These are phyloP conservation scores for Echites panduratus DNA, from an alignment of 257 asterid genomes.

Conservation along the genomic window DNA sequence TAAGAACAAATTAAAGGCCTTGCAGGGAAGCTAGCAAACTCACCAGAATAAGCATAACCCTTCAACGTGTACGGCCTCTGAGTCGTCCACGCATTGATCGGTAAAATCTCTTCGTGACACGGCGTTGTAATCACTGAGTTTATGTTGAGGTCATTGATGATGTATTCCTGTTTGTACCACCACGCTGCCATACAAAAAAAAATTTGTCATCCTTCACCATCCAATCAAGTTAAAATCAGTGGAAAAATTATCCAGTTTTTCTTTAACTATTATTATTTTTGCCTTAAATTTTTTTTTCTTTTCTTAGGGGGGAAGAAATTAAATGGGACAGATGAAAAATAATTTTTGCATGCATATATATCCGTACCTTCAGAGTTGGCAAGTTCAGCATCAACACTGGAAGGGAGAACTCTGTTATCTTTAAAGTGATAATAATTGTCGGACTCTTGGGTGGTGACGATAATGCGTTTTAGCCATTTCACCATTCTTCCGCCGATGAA, in stretches of 20 bases:
- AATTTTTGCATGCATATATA: neutral
- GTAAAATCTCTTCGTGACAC: conserved; percentile 80
- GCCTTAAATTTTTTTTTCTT: too few species aligned
- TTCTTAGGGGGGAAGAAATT: too few species aligned
- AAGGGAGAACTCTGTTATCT: conserved; percentile 79
- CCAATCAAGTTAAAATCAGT: too few species aligned
- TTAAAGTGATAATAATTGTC: conserved; percentile 67
- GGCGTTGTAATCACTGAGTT: conserved; percentile 95
- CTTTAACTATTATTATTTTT: too few species aligned
- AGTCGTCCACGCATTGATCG: conserved; percentile 78
- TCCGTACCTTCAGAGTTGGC: conserved; percentile 76
- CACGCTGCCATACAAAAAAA: conserved; percentile 47
- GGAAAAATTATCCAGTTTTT: too few species aligned
- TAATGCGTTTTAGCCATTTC: conserved; percentile 75
- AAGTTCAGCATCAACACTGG: conserved; percentile 84
- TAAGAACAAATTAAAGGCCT: neutral
- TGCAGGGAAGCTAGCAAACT: neutral
- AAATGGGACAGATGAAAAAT: too few species aligned
- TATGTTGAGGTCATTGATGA: conserved; percentile 83
- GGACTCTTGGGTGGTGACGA: conserved; percentile 63
- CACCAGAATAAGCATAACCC: conserved; percentile 92
- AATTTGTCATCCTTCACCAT: neutral
- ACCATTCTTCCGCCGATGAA: conserved; percentile 96
- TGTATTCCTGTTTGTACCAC: conserved; percentile 92
- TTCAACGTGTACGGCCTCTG: conserved; percentile 79